Conservation (phyloP, 129 eudicot species). For the carrot (Daucus carota) region DNA sequence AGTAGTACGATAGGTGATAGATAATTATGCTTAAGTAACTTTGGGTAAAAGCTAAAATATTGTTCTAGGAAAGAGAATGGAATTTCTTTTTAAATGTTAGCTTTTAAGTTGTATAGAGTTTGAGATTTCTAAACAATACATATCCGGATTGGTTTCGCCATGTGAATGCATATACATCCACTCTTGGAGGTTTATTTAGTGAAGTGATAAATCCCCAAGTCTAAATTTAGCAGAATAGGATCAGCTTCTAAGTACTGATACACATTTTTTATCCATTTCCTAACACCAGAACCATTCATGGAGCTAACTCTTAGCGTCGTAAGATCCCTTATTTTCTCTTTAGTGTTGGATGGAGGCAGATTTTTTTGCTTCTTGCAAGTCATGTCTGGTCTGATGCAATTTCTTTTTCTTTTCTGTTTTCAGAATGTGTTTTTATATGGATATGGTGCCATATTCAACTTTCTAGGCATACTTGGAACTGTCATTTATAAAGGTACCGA, state of each 20-base stretch:
- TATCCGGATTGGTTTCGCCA: neutral
- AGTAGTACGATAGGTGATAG: neutral
- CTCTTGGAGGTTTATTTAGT: neutral
- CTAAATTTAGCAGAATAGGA: neutral
- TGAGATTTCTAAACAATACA: neutral
- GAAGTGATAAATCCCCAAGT: neutral
- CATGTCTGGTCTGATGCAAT: neutral
- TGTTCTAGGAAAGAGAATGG: neutral
- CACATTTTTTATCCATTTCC: neutral
- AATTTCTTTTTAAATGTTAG: neutral
- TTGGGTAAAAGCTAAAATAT: neutral
- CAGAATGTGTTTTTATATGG: slow-evolving; percentile 97
- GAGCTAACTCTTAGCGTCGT: neutral
- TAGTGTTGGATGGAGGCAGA: neutral
- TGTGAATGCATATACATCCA: neutral
- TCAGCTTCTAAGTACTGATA: neutral
- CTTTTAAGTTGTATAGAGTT: neutral
- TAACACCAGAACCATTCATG: neutral
- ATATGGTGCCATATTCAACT: slow-evolving; percentile 98
- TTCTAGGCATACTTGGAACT: slow-evolving; percentile 71
- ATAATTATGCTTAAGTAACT: neutral
- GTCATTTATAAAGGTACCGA: slow-evolving; percentile 69
- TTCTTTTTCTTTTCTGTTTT: slow-evolving; percentile 11
- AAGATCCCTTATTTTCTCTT: neutral
- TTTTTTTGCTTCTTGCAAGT: neutral